Base-by-base conservation (phyloP, 2,329 filamentous ascomycete genomes). In the Xylariaceae sp. region DNA sequence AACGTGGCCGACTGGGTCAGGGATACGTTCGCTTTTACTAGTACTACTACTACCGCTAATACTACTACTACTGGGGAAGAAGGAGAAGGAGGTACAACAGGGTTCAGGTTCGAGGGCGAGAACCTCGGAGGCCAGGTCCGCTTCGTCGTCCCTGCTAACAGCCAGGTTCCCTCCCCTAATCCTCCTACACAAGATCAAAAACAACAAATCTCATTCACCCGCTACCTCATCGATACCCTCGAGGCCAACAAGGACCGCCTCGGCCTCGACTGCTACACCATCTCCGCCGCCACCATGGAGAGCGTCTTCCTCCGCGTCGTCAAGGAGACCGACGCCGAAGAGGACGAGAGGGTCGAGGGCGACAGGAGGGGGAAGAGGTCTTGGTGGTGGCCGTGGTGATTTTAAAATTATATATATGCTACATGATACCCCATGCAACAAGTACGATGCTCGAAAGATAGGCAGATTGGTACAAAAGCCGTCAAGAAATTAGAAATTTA, bases 261-360 rank as follows among this genome's bases (percentile, higher is more conserved):
- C 12, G 78, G 78, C 0, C 63, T 85, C 29, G 74, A 78, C 52
- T 80, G 81, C 51, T 85, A 84, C 52, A 77, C 75, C 14, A 75
- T 85, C 36, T 75, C 71, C 4, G 76, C 78, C 27, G 80, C 80
- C 5, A 83, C 79, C 2, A 64, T 86, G 46, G 81, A 86, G 59
- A 76, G 81, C 43, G 81, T 85, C 0, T 86, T 86, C 59, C 63
- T 86, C 52, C 73, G 68, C 14, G 81, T 86, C 46, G 78, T 85
- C 1, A 73, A 72, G 35, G 75, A 78, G 56, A 76, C 81, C 53
- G 68, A 76, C 53, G 68, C 77, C 3, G 64, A 72, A 36, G 77
- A 81, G 53, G 78, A 78, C 58, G 55, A 53, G 17, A 48, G 47
- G n/a, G 34, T 36, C 33, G 77, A 81, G 53, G 78, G 78, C 58